A percentile compares a stretch with the other conserved stretches of the same genome.
Conservation (phyloP, 2,329 filamentous ascomycete species). For the Penicillium paneum region DNA sequence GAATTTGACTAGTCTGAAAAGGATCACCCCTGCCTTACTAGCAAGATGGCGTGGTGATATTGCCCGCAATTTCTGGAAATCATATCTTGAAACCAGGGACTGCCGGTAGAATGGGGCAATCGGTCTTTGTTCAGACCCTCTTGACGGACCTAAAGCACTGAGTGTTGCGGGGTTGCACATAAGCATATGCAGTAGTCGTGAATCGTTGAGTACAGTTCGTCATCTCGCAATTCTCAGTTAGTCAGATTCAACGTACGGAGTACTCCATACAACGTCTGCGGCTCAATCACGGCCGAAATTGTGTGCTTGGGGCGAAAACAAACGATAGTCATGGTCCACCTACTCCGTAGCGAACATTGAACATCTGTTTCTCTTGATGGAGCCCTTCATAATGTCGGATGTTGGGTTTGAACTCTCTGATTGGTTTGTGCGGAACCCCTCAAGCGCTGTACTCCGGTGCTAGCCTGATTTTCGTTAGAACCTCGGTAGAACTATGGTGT, state of each 20-base stretch:
- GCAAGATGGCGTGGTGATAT: slow-evolving; percentile 4
- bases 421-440: not conserved
- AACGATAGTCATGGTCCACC: slow-evolving; percentile 11
- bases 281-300: not conserved
- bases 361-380: slow-evolving; percentile 2
- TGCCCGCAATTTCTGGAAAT: not conserved
- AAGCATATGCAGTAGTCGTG: not conserved
- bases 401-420: not conserved
- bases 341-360: not conserved
- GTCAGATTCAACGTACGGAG: not conserved
- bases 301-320: not conserved
- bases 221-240: not conserved
- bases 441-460: slow-evolving; percentile 3
- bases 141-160: not conserved
- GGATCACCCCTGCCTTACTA: slow-evolving; percentile 19
- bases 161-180: not conserved
- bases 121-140: not conserved
- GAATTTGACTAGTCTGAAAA: slow-evolving; percentile 3
- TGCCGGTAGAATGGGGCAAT: not conserved
- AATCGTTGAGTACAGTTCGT: not conserved
- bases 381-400: not conserved
- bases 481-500: not conserved
- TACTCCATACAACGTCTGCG: not conserved
- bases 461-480: not conserved
- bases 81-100: slow-evolving; percentile 14